These are phyloP conservation scores for Phaeolepiota aurea DNA, from an alignment of 768 basidiomycete genomes.

Conservation along the genomic window DNA sequence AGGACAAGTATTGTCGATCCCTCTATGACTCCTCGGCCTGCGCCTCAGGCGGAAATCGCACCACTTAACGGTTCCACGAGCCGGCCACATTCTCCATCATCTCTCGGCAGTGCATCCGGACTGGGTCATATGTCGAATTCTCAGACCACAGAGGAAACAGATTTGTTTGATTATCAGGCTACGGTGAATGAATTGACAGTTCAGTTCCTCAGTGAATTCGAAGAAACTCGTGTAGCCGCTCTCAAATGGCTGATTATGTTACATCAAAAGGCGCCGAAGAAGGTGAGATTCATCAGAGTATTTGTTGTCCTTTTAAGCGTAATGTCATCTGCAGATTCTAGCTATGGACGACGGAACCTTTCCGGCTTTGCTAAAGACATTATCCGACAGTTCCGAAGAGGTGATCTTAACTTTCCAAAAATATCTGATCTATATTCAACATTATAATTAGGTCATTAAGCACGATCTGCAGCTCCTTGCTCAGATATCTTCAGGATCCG, in stretches of 20 bases:
- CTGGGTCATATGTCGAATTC: constrained; percentile 20
- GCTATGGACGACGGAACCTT: constrained; percentile 97
- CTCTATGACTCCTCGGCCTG: constrained; percentile 25
- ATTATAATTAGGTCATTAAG: constrained; percentile 73
- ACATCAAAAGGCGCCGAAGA: constrained; percentile 95
- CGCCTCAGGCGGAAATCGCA: constrained; percentile 22
- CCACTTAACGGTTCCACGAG: constrained; percentile 26
- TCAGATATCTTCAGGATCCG: constrained; percentile 92
- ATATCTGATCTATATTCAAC: neutral
- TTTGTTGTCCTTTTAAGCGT: neutral
- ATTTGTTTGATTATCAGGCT: constrained; percentile 84
- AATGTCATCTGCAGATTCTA: constrained; percentile 53
- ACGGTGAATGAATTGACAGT: constrained; percentile 90
- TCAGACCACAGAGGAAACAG: constrained; percentile 38
- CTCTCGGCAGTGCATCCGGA: constrained; percentile 32
- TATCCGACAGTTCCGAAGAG: constrained; percentile 96
- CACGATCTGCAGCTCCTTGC: constrained; percentile 92
- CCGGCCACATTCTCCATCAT: constrained; percentile 58
- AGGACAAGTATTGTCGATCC: constrained; percentile 25
- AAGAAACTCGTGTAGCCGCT: constrained; percentile 92
- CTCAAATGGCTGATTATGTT: constrained; percentile 98
- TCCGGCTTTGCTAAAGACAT: constrained; percentile 87
- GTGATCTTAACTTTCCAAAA: constrained; percentile 24
- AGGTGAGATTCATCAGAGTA: constrained; percentile 39
- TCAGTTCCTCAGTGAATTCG: constrained; percentile 93